These are phyloP conservation scores for Pythium insidiosum DNA, from an alignment of 352 stramenopile species.

Conservation along the genomic window DNA sequence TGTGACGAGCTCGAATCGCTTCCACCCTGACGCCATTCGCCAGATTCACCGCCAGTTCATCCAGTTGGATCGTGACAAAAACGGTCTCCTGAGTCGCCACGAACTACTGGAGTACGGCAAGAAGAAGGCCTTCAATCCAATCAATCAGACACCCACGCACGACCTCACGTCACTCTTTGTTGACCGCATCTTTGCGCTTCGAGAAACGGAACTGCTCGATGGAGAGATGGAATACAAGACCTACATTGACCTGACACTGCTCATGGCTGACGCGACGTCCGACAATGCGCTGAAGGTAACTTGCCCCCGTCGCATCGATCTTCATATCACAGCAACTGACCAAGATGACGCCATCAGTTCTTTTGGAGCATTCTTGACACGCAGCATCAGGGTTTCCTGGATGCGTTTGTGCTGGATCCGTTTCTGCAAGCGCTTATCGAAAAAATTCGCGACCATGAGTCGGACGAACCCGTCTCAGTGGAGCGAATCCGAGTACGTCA, in stretches of 20 bases:
- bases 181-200: conserved; percentile 41
- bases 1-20: conserved; percentile 16
- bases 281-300: no score
- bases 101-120: conserved; percentile 54
- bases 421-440: conserved; percentile 46
- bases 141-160: conserved; percentile 33
- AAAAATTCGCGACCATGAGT: conserved; percentile 29
- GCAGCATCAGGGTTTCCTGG: conserved; percentile 55
- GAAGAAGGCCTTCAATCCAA: conserved; percentile 56
- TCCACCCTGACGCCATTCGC: conserved; percentile 22
- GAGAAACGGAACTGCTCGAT: conserved; percentile 30
- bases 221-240: conserved; percentile 53
- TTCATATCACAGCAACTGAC: no score
- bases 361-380: conserved; percentile 64
- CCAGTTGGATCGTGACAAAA: conserved; percentile 54
- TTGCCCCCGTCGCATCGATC: no score
- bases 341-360: conserved; percentile 45
- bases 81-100: conserved; percentile 36
- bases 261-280: conserved; percentile 46
- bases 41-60: conserved; percentile 50
- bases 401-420: conserved; percentile 50
- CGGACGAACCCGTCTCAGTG: conserved; percentile 13
- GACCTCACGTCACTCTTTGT: conserved; percentile 51
- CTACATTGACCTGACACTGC: conserved; percentile 55
- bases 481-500: conserved; percentile 23